Percentiles rank a stretch among this genome's conserved stretches.
Evolutionary conservation across 179 eudicot genomes (phyloP).

Genomic region (Nepenthes alata): DNA sequence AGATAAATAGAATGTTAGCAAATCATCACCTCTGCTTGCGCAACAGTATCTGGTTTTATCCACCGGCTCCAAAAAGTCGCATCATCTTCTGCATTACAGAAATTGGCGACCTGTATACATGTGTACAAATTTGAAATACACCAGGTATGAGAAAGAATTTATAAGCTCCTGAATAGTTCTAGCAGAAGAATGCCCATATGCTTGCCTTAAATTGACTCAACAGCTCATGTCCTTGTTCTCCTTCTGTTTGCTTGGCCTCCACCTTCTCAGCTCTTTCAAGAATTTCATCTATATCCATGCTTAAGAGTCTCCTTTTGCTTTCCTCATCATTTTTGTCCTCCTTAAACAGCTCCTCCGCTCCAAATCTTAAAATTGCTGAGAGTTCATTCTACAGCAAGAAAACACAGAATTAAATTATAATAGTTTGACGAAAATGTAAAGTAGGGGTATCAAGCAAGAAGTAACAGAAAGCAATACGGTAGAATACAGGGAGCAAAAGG

Average conservation of each 20-base stretch:
- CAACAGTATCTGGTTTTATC: conserved; percentile 86
- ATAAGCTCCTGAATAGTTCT: no score
- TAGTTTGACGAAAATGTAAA: not conserved
- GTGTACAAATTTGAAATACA: not conserved
- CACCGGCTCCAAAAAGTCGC: conserved; percentile 97
- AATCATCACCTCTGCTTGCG: conserved; percentile 73
- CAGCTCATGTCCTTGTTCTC: conserved; percentile 65
- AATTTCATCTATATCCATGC: conserved; percentile 97
- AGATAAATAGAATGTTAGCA: not conserved
- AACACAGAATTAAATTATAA: conserved; percentile 1
- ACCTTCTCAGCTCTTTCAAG: conserved; percentile 99
- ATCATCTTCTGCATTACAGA: conserved; percentile 89
- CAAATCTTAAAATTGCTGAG: conserved; percentile 98
- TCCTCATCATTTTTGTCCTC: conserved; percentile 97
- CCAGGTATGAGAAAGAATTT: not conserved
- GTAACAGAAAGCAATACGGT: not conserved
- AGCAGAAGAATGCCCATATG: not conserved
- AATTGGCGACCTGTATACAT: conserved; percentile 75
- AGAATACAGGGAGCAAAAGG: not conserved
- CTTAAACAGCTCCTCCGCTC: conserved; percentile 94
- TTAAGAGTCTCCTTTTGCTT: conserved; percentile 79
- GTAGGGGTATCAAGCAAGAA: not conserved
- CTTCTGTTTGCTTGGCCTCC: conserved; percentile 61
- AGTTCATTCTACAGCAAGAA: conserved; percentile 67
- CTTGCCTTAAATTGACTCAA: conserved; percentile 90